Percentiles rank a stretch among this genome's conserved stretches.
Evolutionary conservation across 2,329 filamentous ascomycete species (phyloP).

Genomic region (Penicillium polonicum): DNA sequence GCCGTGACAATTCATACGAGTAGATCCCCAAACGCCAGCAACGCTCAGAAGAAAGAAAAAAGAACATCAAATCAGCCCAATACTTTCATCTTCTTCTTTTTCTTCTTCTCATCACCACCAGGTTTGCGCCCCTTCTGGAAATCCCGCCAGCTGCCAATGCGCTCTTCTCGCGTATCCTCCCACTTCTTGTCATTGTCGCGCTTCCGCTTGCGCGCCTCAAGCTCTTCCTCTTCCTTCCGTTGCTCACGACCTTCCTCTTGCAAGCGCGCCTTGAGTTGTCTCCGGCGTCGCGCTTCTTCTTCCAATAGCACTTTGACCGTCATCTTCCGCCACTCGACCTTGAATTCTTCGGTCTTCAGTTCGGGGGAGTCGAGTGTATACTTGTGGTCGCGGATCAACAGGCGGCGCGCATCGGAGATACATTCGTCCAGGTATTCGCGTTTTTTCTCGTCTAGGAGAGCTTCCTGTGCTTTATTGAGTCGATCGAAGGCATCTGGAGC

Average conservation of each 20-base stretch:
- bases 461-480: conserved; percentile 88
- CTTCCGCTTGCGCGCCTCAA: conserved; percentile 77
- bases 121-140: conserved; percentile 73
- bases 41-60: conserved; percentile 4
- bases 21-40: conserved; percentile 1
- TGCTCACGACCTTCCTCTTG: conserved; percentile 93
- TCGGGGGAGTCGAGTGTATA: conserved; percentile 88
- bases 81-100: conserved; percentile 60
- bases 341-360: conserved; percentile 75
- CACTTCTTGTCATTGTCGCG: conserved; percentile 91
- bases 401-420: conserved; percentile 91
- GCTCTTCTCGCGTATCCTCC: conserved; percentile 86
- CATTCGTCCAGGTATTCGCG: conserved; percentile 85
- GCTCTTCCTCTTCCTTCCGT: conserved; percentile 79
- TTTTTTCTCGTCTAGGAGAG: conserved; percentile 91
- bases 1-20: not conserved
- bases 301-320: conserved; percentile 86
- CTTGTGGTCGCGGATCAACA: conserved; percentile 91
- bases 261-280: conserved; percentile 90
- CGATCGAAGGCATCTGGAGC: conserved; percentile 96
- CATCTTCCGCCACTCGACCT: conserved; percentile 85
- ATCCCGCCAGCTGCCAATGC: conserved; percentile 90
- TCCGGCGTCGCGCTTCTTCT: conserved; percentile 78
- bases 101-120: conserved; percentile 51
- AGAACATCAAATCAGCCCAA: conserved; percentile 36